Conservation (phyloP, 169 alveolate species). For the Cryptosporidium parvum region DNA sequence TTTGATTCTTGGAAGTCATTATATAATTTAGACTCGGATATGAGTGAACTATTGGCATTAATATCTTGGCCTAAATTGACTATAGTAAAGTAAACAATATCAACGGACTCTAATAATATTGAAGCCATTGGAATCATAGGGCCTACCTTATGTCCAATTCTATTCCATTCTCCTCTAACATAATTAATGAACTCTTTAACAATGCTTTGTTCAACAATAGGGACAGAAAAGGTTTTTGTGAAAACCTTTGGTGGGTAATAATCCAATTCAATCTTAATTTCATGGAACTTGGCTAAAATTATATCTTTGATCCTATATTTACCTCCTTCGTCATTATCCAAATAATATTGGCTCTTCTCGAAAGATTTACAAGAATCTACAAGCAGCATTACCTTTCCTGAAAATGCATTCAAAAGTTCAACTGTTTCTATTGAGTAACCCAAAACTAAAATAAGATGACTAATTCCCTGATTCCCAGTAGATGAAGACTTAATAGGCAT, state of each 20-base stretch:
- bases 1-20: background rate
- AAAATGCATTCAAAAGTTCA: conserved; percentile 65
- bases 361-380: conserved; percentile 26
- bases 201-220: conserved; percentile 40
- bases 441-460: conserved; percentile 22
- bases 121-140: conserved; percentile 47
- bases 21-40: background rate
- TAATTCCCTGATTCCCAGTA: background rate
- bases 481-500: conserved; percentile 52
- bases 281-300: background rate
- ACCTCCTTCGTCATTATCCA: background rate
- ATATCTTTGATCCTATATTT: background rate
- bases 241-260: conserved; percentile 16
- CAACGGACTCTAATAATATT: conserved; percentile 59
- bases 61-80: conserved; percentile 24
- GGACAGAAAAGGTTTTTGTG: background rate
- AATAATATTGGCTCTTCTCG: conserved; percentile 1
- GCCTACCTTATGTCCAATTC: conserved; percentile 55
- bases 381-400: conserved; percentile 24
- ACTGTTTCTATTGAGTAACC: conserved; percentile 58
- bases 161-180: conserved; percentile 51
- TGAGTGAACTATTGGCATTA: background rate
- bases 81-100: conserved; percentile 32
- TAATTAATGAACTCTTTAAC: conserved; percentile 18
- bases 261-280: background rate